phyloP scores from a whole-genome alignment of 2,329 filamentous ascomycete genomes.

The Fusarium tuaranense region DNA sequence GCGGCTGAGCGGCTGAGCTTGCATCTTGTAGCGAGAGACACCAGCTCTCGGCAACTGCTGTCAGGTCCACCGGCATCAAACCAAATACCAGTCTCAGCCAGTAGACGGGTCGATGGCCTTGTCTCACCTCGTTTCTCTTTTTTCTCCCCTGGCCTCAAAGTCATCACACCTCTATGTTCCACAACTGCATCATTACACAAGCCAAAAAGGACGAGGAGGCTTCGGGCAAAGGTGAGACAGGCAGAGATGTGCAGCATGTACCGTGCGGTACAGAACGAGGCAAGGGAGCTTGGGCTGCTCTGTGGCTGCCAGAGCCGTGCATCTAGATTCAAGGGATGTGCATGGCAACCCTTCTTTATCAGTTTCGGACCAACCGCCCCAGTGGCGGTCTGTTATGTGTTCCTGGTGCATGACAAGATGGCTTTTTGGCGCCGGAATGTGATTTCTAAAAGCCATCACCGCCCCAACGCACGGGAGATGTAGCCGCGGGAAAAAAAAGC shows the following conservation, averaged over 20 bases:
- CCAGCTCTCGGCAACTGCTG: background rate
- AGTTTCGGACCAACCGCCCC: conserved; percentile 12
- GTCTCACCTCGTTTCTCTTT: conserved; percentile 19
- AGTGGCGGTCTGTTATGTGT: conserved; percentile 23
- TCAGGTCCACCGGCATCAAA: background rate
- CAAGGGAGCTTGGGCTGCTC: conserved; percentile 25
- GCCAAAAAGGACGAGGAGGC: conserved; percentile 13
- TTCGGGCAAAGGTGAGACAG: conserved; percentile 33
- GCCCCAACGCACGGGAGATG: conserved; percentile 16
- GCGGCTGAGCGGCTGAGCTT: background rate
- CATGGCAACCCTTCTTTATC: background rate
- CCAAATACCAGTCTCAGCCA: conserved; percentile 18
- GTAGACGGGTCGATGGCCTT: conserved; percentile 19
- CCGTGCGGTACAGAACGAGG: conserved; percentile 18
- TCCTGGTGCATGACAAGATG: conserved; percentile 10
- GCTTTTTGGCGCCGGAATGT: conserved; percentile 28
- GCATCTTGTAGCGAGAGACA: background rate
- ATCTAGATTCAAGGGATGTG: conserved; percentile 27
- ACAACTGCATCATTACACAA: conserved; percentile 23
- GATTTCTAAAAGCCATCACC: conserved; percentile 8
- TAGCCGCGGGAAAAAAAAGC: background rate
- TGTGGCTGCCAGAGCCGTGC: conserved; percentile 18
- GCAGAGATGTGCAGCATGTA: conserved; percentile 18
- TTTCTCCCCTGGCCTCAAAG: conserved; percentile 20
- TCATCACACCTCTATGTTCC: conserved; percentile 29